Conservation (phyloP, 2,329 filamentous ascomycete genomes). For the Kalmusia sp. region DNA sequence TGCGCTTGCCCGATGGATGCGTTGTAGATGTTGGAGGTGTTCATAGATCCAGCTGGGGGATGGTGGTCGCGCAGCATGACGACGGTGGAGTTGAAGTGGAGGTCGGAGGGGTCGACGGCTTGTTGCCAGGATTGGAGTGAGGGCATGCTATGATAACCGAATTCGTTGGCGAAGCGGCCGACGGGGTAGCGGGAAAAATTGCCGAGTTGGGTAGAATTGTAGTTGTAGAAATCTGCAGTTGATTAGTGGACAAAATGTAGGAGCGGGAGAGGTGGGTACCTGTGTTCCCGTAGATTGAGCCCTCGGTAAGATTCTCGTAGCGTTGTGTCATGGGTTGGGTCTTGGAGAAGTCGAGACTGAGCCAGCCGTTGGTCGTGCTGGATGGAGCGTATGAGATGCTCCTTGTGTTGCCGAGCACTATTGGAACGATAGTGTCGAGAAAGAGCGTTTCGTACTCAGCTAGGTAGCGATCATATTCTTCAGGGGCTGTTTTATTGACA, state of each 20-base stretch:
- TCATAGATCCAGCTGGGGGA: constrained; percentile 59
- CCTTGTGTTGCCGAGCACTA: constrained; percentile 64
- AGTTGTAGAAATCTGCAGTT: constrained; percentile 63
- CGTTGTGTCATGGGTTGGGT: constrained; percentile 62
- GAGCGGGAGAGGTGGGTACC: constrained; percentile 22
- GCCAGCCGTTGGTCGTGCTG: constrained; percentile 66
- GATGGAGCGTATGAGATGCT: constrained; percentile 68
- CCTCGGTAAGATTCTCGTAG: constrained; percentile 61
- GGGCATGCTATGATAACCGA: constrained; percentile 70
- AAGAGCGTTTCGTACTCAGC: constrained; percentile 66
- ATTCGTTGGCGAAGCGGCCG: constrained; percentile 68
- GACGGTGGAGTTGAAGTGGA: constrained; percentile 64
- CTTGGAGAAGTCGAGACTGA: constrained; percentile 60
- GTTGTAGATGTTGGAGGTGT: constrained; percentile 55
- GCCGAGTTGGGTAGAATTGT: constrained; percentile 60
- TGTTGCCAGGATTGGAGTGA: constrained; percentile 65
- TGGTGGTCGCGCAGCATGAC: constrained; percentile 67
- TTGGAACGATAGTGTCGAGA: constrained; percentile 61
- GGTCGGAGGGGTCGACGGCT: constrained; percentile 58
- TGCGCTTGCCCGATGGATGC: constrained; percentile 58
- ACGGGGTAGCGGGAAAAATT: constrained; percentile 63
- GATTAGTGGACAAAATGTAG: background rate
- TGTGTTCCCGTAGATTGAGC: constrained; percentile 66
- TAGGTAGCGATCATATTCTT: constrained; percentile 51
- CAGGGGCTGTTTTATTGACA: constrained; percentile 51